A percentile compares a stretch with the other conserved stretches of the same genome.
Evolutionary conservation across 176 grass and related monocot genomes (phyloP).

Genomic region (Ensete ventricosum): DNA sequence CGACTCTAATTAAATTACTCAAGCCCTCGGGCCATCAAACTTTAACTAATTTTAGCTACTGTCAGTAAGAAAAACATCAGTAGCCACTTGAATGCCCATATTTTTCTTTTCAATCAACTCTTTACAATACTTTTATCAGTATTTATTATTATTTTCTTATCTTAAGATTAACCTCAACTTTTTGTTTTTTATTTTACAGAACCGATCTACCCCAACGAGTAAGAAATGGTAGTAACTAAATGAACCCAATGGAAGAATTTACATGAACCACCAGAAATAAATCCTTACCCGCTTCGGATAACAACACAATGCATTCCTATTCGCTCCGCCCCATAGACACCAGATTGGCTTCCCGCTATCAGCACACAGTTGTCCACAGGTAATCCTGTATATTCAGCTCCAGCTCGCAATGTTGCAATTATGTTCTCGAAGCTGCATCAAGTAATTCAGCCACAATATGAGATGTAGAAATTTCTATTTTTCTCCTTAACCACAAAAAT

Average conservation of each 20-base stretch:
- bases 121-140: no score
- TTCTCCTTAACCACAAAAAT: no score
- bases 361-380: slow-evolving; percentile 55
- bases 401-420: slow-evolving; percentile 46
- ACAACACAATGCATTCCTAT: slow-evolving; percentile 73
- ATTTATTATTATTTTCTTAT: no score
- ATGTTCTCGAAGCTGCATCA: slow-evolving; percentile 57
- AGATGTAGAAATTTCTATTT: not conserved
- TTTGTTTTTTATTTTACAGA: not conserved
- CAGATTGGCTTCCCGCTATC: slow-evolving; percentile 49
- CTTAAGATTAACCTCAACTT: not conserved
- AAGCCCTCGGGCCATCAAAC: no score
- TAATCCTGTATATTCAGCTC: slow-evolving; percentile 43
- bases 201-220: not conserved
- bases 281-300: slow-evolving; percentile 52
- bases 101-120: no score
- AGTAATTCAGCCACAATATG: not conserved
- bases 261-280: not conserved
- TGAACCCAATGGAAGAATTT: not conserved
- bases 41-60: no score
- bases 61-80: no score
- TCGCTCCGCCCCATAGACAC: slow-evolving; percentile 46
- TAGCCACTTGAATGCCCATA: no score
- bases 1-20: no score
- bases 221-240: not conserved